Base-by-base conservation (phyloP, 2,329 filamentous ascomycete genomes). In the Drechslerella coelobrocha region DNA sequence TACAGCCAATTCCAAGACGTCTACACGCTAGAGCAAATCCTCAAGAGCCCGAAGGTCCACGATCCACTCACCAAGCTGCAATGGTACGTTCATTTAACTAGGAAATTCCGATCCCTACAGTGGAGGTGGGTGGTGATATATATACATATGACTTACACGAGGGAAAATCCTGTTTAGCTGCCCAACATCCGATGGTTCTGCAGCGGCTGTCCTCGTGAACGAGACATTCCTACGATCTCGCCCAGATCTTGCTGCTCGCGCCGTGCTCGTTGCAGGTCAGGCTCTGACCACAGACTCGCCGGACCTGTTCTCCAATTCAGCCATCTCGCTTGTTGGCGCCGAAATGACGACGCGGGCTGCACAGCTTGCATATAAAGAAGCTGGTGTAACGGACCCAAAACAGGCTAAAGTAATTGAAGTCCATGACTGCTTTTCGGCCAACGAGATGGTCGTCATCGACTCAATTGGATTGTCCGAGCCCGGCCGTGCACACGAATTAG, bases 1-100 rank as follows among this genome's bases (percentile, higher is more conserved):
- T 99, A 99, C 83, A 93, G 91, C n/a, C 93, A 97, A 80, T 97
- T 99, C 84, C 89, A 89, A 77, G 86, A 95, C 77, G 90, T 93
- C 78, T 97, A 97, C 82, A 90, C 89, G 0, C 86, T 88, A 41
- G 90, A 96, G 29, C 88, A 97, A 80, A 84, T 97, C 78, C 80
- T 91, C 77, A 82, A 88, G 37, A 82, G 90, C 0, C 83, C 90
- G 68, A 89, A 87, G 84, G 90, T 97, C 79, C 87, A 91, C 81
- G 86, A 86, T 73, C 93, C 93, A 14, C 84, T 97, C 61, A 97
- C 94, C 66, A 97, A 97, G 81, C 87, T 97, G n/a, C 94, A 97
- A 82, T 97, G 93, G 48, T 21, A 34, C 6, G 26, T 39, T 37
- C 57, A 5, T 31, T 12, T 48, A 6, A 47, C n/a, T 2, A 8